A percentile compares a stretch with the other conserved stretches of the same genome.
Conservation (phyloP, 2,329 filamentous ascomycete genomes). For the Dryadomyces quercus-mongolicae region DNA sequence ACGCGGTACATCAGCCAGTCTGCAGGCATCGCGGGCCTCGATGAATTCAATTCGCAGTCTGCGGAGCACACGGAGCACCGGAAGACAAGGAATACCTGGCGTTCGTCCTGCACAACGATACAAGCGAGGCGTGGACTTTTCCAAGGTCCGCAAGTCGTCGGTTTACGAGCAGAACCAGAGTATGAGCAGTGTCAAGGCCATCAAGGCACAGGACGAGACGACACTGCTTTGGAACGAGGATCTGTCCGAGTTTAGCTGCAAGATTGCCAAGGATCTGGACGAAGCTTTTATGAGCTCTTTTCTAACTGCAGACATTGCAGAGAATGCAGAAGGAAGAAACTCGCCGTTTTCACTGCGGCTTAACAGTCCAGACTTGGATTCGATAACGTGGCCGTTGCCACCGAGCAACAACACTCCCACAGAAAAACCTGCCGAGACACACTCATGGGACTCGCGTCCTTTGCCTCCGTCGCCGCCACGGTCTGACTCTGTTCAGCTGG, state of each 20-base stretch:
- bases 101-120: constrained; percentile 31
- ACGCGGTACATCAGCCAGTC: constrained; percentile 16
- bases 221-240: constrained; percentile 50
- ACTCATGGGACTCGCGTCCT: constrained; percentile 34
- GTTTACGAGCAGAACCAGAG: constrained; percentile 6
- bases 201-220: constrained; percentile 4
- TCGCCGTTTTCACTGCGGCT: constrained; percentile 31
- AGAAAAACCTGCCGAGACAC: background rate
- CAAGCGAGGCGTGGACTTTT: constrained; percentile 44
- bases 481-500: constrained; percentile 14
- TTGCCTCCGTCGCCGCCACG: constrained; percentile 35
- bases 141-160: constrained; percentile 29
- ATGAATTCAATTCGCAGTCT: constrained; percentile 31
- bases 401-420: background rate
- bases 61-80: constrained; percentile 10
- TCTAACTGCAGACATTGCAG: constrained; percentile 17
- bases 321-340: constrained; percentile 17
- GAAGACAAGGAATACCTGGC: constrained; percentile 25
- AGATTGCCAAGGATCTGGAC: constrained; percentile 81
- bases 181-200: background rate
- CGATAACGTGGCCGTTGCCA: background rate
- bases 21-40: constrained; percentile 26
- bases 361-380: constrained; percentile 16
- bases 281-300: constrained; percentile 72
- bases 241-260: constrained; percentile 69